Percentiles rank a stretch among this genome's conserved stretches.
These are phyloP conservation scores for Coemansia sp. DNA, from an alignment of 192 early-diverging fungal species.

Conservation along the genomic window DNA sequence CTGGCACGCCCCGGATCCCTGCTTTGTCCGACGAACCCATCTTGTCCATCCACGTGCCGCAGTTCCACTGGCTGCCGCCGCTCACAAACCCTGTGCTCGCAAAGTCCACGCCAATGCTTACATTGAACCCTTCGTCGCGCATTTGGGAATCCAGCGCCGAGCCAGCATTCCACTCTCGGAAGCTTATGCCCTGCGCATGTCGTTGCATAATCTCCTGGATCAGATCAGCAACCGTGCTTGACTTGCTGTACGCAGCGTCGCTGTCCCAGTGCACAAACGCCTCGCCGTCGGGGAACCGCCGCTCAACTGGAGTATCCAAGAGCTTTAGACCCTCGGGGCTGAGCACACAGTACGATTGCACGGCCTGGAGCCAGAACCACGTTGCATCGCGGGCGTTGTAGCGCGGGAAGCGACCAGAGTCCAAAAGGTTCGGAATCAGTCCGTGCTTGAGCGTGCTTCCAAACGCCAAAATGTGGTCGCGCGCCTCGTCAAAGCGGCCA, in stretches of 20 bases:
- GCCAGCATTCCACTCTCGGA: conserved; percentile 96
- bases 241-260: conserved; percentile 62
- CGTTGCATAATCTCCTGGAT: conserved; percentile 88
- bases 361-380: conserved; percentile 93
- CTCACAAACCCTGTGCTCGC: conserved; percentile 70
- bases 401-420: conserved; percentile 77
- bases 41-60: conserved; percentile 99
- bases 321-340: conserved; percentile 77
- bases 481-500: conserved; percentile 81
- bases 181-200: conserved; percentile 87
- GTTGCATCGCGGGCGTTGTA: conserved; percentile 96
- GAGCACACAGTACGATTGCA: conserved; percentile 81
- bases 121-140: conserved; percentile 85
- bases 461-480: conserved; percentile 85
- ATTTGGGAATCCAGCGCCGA: conserved; percentile 85
- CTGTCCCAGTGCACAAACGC: conserved; percentile 70
- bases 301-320: conserved; percentile 64
- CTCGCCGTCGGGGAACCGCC: conserved; percentile 81
- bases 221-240: conserved; percentile 77
- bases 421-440: conserved; percentile 94
- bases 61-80: conserved; percentile 92
- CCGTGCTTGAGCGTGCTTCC: conserved; percentile 91
- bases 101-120: conserved; percentile 75
- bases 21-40: conserved; percentile 94
- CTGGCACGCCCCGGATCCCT: conserved; percentile 86